A percentile compares a stretch with the other conserved stretches of the same genome.
Conservation (phyloP, 2,329 filamentous ascomycete species). For the Orbilia blumenaviensis region DNA sequence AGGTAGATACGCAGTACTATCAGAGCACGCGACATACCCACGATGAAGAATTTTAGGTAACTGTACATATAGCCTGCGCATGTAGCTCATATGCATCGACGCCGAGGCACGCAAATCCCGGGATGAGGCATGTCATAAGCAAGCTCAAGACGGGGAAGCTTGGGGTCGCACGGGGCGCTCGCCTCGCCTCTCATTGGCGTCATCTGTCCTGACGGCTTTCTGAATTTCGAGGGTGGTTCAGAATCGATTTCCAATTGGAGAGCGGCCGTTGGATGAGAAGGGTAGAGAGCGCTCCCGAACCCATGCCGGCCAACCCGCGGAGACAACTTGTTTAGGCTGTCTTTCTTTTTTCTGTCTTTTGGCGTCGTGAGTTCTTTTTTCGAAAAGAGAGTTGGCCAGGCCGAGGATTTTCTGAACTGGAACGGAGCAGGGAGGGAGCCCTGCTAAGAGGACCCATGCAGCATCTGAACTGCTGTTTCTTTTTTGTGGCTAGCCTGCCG, state of each 20-base stretch:
- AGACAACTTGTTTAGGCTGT: conserved; percentile 29
- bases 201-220: conserved; percentile 25
- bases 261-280: conserved; percentile 22
- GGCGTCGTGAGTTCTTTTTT: conserved; percentile 15
- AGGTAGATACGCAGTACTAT: background rate
- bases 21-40: conserved; percentile 2
- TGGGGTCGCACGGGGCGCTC: conserved; percentile 37
- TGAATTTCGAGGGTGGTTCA: conserved; percentile 28
- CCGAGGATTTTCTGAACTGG: conserved; percentile 28
- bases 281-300: conserved; percentile 22
- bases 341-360: conserved; percentile 16
- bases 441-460: conserved; percentile 17
- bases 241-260: conserved; percentile 33
- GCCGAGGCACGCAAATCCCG: conserved; percentile 12
- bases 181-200: conserved; percentile 50
- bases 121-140: conserved; percentile 19
- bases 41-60: background rate
- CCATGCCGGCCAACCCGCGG: conserved; percentile 21
- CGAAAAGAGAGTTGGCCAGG: conserved; percentile 21
- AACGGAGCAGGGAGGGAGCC: conserved; percentile 23
- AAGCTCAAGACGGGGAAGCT: conserved; percentile 16
- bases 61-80: too few species aligned
- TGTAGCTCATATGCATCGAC: background rate
- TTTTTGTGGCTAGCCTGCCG: conserved; percentile 45
- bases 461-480: conserved; percentile 47